A percentile compares a stretch with the other conserved stretches of the same genome.
Evolutionary conservation across 257 asterid genomes (phyloP).

Genomic region (Fraxinus excelsior): DNA sequence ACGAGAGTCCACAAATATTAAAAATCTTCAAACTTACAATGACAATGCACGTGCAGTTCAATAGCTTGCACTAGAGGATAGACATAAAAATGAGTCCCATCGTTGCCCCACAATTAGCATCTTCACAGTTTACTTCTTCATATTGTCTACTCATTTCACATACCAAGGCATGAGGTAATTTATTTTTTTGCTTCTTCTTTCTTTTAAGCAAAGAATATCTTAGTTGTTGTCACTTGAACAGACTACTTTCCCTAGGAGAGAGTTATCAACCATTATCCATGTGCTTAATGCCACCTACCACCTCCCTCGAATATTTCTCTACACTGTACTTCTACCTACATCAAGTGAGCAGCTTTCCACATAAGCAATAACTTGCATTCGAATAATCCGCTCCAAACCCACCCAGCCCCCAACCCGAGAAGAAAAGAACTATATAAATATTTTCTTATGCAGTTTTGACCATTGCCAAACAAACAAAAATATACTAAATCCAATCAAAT

Average conservation of each 20-base stretch:
- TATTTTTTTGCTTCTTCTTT: neutral
- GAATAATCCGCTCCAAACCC: no score
- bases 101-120: neutral
- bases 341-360: no score
- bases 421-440: no score
- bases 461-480: neutral
- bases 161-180: neutral
- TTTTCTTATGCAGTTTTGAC: neutral
- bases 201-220: neutral
- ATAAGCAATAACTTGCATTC: no score
- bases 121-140: conserved; percentile 1
- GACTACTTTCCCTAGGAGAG: neutral
- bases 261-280: no score
- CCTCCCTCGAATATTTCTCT: no score
- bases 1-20: conserved; percentile 3
- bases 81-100: neutral
- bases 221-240: no score
- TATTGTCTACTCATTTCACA: neutral
- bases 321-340: no score
- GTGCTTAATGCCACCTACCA: no score
- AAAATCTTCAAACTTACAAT: neutral
- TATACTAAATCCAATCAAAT: neutral
- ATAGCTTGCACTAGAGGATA: neutral
- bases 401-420: no score
- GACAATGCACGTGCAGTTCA: conserved; percentile 2